phyloP scores from a whole-genome alignment of 345 rosid species.

The Aegle marmelos region DNA sequence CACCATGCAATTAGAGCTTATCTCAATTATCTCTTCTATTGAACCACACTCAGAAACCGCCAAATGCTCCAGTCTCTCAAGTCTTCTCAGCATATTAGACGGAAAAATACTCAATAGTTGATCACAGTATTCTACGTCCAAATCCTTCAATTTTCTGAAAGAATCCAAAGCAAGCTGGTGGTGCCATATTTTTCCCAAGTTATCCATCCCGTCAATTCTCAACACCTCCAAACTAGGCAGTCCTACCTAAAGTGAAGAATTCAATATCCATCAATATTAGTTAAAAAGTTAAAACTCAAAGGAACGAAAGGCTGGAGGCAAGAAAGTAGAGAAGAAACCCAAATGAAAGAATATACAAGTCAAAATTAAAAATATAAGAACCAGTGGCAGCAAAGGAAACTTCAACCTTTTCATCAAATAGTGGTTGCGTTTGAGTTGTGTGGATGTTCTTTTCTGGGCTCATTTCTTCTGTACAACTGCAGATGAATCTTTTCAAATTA shows the following conservation, averaged over 20 bases:
- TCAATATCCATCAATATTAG: too few species aligned
- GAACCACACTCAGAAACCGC: background rate
- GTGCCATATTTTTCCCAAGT: background rate
- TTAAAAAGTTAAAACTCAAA: too few species aligned
- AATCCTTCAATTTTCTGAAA: background rate
- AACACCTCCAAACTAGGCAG: background rate
- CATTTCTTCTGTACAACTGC: background rate
- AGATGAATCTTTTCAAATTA: too few species aligned
- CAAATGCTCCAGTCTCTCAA: background rate
- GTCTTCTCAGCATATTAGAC: background rate
- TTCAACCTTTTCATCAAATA: conserved; percentile 3
- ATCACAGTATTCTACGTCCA: background rate
- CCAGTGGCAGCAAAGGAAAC: too few species aligned
- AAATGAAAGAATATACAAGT: too few species aligned
- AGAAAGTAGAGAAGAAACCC: too few species aligned
- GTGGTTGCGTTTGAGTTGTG: background rate
- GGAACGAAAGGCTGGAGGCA: too few species aligned
- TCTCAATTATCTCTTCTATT: conserved; percentile 15
- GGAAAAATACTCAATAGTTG: background rate
- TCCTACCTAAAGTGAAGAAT: background rate
- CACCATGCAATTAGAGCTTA: background rate
- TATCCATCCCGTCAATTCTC: background rate
- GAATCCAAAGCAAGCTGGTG: background rate
- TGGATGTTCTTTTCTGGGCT: background rate
- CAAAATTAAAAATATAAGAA: too few species aligned